Evolutionary conservation across 23 red algal genomes (phyloP).

Genomic region (Gracilaria caudata): DNA sequence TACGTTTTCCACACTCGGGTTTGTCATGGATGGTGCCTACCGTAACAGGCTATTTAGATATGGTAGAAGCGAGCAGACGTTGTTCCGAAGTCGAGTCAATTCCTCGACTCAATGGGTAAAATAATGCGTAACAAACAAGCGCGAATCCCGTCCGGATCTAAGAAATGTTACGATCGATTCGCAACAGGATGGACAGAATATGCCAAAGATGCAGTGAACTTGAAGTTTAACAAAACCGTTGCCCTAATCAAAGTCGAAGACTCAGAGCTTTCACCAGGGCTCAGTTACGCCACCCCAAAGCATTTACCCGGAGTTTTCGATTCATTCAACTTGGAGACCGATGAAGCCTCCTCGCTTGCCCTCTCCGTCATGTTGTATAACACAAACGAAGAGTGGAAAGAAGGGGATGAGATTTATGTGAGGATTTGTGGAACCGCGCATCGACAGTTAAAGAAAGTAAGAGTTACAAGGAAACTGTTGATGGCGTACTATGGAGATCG

Average conservation of each 20-base stretch:
- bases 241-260: slow-evolving; percentile 23
- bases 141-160: not conserved
- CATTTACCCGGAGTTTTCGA: not conserved
- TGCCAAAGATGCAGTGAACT: slow-evolving; percentile 11
- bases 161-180: slow-evolving; percentile 24
- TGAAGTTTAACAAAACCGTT: not conserved
- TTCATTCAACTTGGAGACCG: not conserved
- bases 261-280: not conserved
- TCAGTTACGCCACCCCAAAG: slow-evolving; percentile 25
- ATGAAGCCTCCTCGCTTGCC: not conserved
- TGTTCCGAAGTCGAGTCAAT: no score
- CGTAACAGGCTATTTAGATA: no score
- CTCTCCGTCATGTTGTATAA: slow-evolving; percentile 12
- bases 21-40: no score
- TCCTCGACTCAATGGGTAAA: no score
- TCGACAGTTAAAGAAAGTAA: not conserved
- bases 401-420: not conserved
- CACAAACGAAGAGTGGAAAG: slow-evolving; percentile 7
- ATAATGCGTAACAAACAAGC: not conserved
- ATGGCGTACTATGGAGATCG: slow-evolving; percentile 2
- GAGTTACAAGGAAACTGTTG: slow-evolving; percentile 19
- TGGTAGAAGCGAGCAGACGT: no score
- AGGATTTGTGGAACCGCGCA: not conserved
- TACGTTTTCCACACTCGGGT: no score
- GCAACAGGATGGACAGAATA: slow-evolving; percentile 29